phyloP scores from a whole-genome alignment of 139 green algal species.

The Tetradesmus lagerheimii region DNA sequence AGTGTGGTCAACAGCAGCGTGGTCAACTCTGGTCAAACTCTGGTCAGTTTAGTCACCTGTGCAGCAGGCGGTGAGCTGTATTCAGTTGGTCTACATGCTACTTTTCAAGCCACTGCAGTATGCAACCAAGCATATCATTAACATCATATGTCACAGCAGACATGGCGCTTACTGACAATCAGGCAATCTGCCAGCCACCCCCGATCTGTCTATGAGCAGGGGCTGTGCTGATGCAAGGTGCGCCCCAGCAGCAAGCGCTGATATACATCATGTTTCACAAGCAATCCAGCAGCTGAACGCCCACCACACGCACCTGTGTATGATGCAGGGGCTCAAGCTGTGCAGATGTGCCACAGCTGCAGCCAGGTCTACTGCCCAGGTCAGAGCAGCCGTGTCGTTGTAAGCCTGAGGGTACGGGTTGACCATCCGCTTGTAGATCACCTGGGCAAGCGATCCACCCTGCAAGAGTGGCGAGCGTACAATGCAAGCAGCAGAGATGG shows the following conservation, averaged over 20 bases:
- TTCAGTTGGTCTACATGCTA: too few relatives aligned
- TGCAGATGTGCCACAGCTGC: slow-evolving; percentile 11
- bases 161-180: too few relatives aligned
- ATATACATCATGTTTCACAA: too few relatives aligned
- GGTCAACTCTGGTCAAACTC: neutral
- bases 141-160: too few relatives aligned
- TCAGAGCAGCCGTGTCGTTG: neutral
- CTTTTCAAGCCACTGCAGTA: too few relatives aligned
- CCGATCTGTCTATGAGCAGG: too few relatives aligned
- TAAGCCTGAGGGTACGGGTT: neutral
- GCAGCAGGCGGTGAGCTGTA: too few relatives aligned
- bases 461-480: neutral
- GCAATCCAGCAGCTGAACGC: neutral
- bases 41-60: too few relatives aligned
- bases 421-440: slow-evolving; percentile 19
- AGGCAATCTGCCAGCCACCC: too few relatives aligned
- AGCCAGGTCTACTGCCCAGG: slow-evolving; percentile 35
- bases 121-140: too few relatives aligned
- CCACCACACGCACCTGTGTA: slow-evolving; percentile 14
- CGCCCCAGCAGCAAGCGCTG: too few relatives aligned
- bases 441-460: neutral
- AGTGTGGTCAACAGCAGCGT: neutral
- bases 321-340: slow-evolving; percentile 8
- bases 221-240: too few relatives aligned
- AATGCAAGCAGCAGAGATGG: neutral